Evolutionary conservation across 306 rosid species (phyloP).

Genomic region (Astragalus glycyphyllos): DNA sequence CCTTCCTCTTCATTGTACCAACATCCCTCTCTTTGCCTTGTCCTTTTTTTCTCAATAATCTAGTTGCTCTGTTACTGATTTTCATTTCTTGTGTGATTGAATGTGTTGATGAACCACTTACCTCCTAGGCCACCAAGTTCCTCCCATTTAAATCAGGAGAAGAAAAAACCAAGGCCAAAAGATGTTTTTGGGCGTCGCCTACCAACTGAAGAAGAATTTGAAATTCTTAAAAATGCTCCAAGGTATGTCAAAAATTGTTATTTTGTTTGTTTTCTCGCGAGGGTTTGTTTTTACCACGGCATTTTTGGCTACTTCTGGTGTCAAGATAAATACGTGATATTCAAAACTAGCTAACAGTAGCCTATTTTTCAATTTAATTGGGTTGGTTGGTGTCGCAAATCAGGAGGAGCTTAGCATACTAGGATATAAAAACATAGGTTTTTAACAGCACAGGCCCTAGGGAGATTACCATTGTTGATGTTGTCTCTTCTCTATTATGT

Average conservation of each 20-base stretch:
- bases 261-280: neutral
- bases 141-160: conserved; percentile 47
- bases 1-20: conserved; percentile 61
- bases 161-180: conserved; percentile 83
- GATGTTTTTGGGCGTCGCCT: conserved; percentile 94
- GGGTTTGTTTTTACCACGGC: neutral
- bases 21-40: conserved; percentile 1
- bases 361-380: conserved; percentile 20
- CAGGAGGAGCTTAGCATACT: neutral
- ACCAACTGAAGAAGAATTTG: conserved; percentile 92
- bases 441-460: neutral
- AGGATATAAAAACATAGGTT: neutral
- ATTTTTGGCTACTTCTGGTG: conserved; percentile 10
- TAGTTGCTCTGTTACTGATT: neutral
- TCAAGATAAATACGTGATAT: neutral
- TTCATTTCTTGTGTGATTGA: conserved; percentile 10
- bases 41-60: neutral
- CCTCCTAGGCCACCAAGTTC: conserved; percentile 51
- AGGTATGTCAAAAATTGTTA: conserved; percentile 54
- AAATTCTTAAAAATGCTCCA: conserved; percentile 89
- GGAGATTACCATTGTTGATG: conserved; percentile 2
- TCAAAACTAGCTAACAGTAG: neutral
- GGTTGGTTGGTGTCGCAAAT: neutral
- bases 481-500: neutral
- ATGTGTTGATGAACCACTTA: conserved; percentile 16